Conservation (phyloP, 1,284 basidiomycete species). For the Lignosus rhinocerotis region DNA sequence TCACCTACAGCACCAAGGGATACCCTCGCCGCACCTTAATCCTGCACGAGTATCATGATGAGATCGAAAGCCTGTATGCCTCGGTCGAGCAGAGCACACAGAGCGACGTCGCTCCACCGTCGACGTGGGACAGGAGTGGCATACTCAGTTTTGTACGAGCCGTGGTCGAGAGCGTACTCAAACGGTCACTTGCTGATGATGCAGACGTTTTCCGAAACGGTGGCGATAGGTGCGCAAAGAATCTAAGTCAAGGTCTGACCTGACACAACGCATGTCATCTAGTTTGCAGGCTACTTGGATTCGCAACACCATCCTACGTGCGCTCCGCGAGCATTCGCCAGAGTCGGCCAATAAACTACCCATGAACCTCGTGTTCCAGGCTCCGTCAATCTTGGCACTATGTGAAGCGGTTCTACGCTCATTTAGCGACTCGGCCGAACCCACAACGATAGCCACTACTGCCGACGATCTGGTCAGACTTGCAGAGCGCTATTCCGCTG, state of each 20-base stretch:
- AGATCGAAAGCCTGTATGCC: conserved; percentile 36
- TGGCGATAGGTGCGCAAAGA: conserved; percentile 37
- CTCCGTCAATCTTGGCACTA: conserved; percentile 35
- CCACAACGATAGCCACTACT: conserved; percentile 1
- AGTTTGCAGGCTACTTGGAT: conserved; percentile 38
- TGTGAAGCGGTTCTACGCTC: conserved; percentile 24
- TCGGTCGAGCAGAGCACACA: conserved; percentile 29
- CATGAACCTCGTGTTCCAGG: conserved; percentile 37
- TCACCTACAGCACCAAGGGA: conserved; percentile 37
- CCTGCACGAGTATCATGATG: conserved; percentile 30
- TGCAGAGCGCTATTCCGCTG: conserved; percentile 15
- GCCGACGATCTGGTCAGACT: conserved; percentile 6
- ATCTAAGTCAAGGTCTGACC: neutral
- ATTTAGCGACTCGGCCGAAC: conserved; percentile 21
- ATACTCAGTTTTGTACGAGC: conserved; percentile 28
- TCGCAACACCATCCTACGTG: conserved; percentile 33
- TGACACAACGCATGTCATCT: neutral
- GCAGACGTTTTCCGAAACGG: conserved; percentile 41
- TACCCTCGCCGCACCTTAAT: conserved; percentile 30
- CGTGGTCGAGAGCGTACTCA: conserved; percentile 28
- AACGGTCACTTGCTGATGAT: conserved; percentile 22
- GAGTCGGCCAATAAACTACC: conserved; percentile 22
- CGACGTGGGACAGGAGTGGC: conserved; percentile 26
- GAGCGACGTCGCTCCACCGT: conserved; percentile 25
- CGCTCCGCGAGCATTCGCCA: conserved; percentile 19